Base-by-base conservation (phyloP, 768 basidiomycete genomes). In the Pleurotus tuoliensis region DNA sequence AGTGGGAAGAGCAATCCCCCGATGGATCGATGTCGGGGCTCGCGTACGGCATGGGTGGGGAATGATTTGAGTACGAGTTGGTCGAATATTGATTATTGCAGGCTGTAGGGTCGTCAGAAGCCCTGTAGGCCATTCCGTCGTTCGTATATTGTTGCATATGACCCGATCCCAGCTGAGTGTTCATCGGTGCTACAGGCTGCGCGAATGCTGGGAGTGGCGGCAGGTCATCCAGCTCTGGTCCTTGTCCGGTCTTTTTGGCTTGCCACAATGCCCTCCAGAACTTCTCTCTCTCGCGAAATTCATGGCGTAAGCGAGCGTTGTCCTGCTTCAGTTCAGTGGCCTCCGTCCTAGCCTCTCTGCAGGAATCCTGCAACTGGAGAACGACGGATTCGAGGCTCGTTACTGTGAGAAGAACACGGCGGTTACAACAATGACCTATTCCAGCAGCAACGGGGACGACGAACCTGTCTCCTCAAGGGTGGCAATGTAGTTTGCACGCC, bases 341-440 rank as follows among this genome's bases (percentile, higher is more conserved):
- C 62, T 91, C 86, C 49, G 75, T 71, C 54, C 82, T 81, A 47
- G 86, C 75, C 60, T 88, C 85, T 59, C 86, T 79, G 67, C 85
- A 87, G 8, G 89, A 88, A 56, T 91, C 90, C 65, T 94, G 91
- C 38, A 94, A 80, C 61, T 90, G 86, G 22, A 91, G 70, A 55
- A 94, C 90, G 51, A 92, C 90, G n/a, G 82, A 82, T 69, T 93
- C 91, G 53, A 93, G 76, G 64, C 84, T 92, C 20, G 88, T 92
- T 62, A 93, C 90, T 88, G 67, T 25, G 44, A 48, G 47, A 49
- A 37, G 41, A 44, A 22, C 13, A 18, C 47, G 66, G 47, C 30
- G 47, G 59, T 63, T 55, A 61, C 59, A 65, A 65, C 55, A 58
- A 62, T 54, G 47, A 54, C 27, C 41, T 45, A 39, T 24, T 18